Conservation (phyloP, 768 basidiomycete species). For the Xerocomus brunneocitrinus region DNA sequence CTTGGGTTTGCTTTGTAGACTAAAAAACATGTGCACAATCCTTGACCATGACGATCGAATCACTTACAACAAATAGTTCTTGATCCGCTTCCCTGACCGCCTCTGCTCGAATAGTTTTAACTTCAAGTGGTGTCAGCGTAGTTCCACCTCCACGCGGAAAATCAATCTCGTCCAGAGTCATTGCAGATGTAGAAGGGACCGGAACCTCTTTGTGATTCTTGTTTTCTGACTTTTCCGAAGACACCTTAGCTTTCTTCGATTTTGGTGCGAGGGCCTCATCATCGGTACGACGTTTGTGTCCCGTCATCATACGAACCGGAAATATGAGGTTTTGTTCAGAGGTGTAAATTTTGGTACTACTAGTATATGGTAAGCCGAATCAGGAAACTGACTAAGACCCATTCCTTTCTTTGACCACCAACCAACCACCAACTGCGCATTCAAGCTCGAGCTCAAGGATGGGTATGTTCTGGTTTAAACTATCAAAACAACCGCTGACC, state of each 20-base stretch:
- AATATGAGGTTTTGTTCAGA: not conserved
- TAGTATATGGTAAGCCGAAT: conserved; percentile 5
- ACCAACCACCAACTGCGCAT: not conserved
- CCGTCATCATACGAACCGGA: conserved; percentile 31
- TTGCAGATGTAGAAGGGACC: conserved; percentile 33
- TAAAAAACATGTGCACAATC: conserved; percentile 31
- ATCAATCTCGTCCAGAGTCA: conserved; percentile 69
- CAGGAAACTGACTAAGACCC: conserved; percentile 3
- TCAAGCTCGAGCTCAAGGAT: conserved; percentile 13
- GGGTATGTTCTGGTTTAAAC: conserved; percentile 24
- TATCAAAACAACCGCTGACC: conserved; percentile 3
- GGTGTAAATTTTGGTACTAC: conserved; percentile 12
- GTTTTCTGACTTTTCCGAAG: conserved; percentile 24
- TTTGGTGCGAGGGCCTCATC: conserved; percentile 45
- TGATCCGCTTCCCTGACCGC: conserved; percentile 79
- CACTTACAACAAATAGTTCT: conserved; percentile 65
- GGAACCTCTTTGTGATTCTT: conserved; percentile 24
- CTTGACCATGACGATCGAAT: not conserved
- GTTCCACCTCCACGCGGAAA: conserved; percentile 97
- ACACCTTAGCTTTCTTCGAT: conserved; percentile 58
- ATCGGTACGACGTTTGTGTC: conserved; percentile 60
- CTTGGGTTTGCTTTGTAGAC: conserved; percentile 36
- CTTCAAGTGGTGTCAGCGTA: conserved; percentile 80
- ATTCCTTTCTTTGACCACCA: conserved; percentile 3
- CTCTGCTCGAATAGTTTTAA: conserved; percentile 81